Conservation (phyloP, 768 basidiomycete genomes). For the Mycena chlorophos region DNA sequence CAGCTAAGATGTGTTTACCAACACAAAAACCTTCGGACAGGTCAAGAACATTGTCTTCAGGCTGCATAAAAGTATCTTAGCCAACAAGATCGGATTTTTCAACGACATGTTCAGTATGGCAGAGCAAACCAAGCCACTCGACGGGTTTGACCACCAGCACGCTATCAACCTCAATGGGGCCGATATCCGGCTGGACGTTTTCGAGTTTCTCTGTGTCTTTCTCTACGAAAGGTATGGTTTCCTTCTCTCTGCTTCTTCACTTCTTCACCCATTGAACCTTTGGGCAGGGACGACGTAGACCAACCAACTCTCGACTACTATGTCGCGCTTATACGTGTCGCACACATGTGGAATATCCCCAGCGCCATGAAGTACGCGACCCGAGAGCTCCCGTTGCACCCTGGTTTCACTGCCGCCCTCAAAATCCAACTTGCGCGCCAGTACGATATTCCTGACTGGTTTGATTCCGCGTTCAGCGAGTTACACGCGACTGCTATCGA, state of each 20-base stretch:
- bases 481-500: not conserved
- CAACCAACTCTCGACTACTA: not conserved
- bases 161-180: not conserved
- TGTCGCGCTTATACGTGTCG: not conserved
- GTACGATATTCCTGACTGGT: not conserved
- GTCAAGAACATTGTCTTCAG: not conserved
- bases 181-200: not conserved
- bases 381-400: not conserved
- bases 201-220: not conserved
- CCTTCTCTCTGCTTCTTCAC: not conserved
- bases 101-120: not conserved
- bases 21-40: too few species aligned
- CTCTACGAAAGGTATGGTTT: not conserved
- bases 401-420: not conserved
- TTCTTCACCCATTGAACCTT: not conserved
- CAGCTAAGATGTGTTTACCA: not conserved
- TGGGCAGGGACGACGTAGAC: not conserved
- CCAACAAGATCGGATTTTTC: not conserved
- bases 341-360: not conserved
- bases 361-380: not conserved
- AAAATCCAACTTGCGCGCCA: conserved; percentile 1
- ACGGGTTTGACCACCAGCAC: not conserved
- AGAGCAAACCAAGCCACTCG: not conserved
- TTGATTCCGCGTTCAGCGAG: not conserved
- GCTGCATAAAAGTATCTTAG: not conserved